Evolutionary conservation across 2,329 filamentous ascomycete species (phyloP), one percentile per base, ranked within the genome.

Genomic region (Alternaria sp.): DNA sequence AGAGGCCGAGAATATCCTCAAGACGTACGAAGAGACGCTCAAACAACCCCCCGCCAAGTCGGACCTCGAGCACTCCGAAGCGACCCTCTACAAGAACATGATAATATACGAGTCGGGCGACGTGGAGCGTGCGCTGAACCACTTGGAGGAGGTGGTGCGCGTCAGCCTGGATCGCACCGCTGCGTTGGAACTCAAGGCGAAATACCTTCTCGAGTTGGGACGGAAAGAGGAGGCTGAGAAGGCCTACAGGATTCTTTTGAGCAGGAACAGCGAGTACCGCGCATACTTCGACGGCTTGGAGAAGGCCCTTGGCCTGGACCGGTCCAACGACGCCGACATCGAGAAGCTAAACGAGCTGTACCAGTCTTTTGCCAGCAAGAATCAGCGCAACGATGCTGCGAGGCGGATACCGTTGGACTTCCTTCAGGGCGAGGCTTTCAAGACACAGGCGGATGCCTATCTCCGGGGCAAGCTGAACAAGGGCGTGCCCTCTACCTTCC

Each of bases 401-500:
- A 88, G 90, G 76, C 89, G 96, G 65, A 87, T 98, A 79, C 95
- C 96, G 1, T 84, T 99, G 52, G 93, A 98, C 76, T 97, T 98
- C 78, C 81, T 98, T 53, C 46, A 72, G 90, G 91, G 93, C 5
- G 90, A 96, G 46, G 89, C 90, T 5, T 99, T 99, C 83, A 87
- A 87, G 75, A 82, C 89, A 71, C 90, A 92, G 23, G 94, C 91
- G 8, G 90, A 93, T 77, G 81, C 83, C 21, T 99, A 99, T 78
- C 80, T 99, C 64, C 87, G 90, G 54, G 86, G 90, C 28, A 96
- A 96, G 91, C 85, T 99, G 60, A 89, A 91, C 80, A 97, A 95
- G 81, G 96, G 95, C 11, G 92, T 98, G 5, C 95, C 96, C 2
- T 99, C 96, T 3, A 94, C 95, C 4, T 99, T 99, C 81, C 93